A percentile compares a stretch with the other conserved stretches of the same genome.
These are phyloP conservation scores for Aphanomyces astaci DNA, from an alignment of 352 stramenopile genomes.

Conservation along the genomic window DNA sequence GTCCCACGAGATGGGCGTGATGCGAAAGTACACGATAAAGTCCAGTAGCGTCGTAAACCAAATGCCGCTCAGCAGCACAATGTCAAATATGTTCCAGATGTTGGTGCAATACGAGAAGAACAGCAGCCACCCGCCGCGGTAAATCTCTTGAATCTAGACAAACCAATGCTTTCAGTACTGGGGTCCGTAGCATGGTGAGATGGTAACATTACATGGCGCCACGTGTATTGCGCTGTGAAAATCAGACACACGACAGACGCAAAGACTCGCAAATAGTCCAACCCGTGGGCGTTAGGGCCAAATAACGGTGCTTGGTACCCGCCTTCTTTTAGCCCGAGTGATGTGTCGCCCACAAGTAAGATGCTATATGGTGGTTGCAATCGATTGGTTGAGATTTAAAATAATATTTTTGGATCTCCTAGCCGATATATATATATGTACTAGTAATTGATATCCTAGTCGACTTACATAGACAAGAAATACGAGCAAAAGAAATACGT, in stretches of 20 bases:
- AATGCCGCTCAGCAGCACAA: slow-evolving; percentile 61
- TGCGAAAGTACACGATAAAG: slow-evolving; percentile 16
- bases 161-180: neutral
- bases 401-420: too few relatives aligned
- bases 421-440: too few relatives aligned
- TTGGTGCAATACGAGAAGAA: slow-evolving; percentile 45
- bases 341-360: slow-evolving; percentile 57
- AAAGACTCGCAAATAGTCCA: slow-evolving; percentile 53
- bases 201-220: slow-evolving; percentile 56
- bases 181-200: too few relatives aligned
- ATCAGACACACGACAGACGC: slow-evolving; percentile 45
- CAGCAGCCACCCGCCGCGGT: neutral
- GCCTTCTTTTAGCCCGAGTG: slow-evolving; percentile 58
- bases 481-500: slow-evolving; percentile 65
- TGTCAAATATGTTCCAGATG: slow-evolving; percentile 72
- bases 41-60: slow-evolving; percentile 57
- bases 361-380: too few relatives aligned
- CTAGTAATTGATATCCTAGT: too few relatives aligned
- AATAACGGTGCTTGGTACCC: slow-evolving; percentile 62
- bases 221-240: slow-evolving; percentile 64
- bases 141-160: neutral
- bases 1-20: neutral
- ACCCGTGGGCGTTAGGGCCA: slow-evolving; percentile 27
- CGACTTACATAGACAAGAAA: slow-evolving; percentile 58
- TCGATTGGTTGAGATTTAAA: too few relatives aligned